Base-by-base conservation (phyloP, 768 basidiomycete species). In the Epithele typhae region DNA sequence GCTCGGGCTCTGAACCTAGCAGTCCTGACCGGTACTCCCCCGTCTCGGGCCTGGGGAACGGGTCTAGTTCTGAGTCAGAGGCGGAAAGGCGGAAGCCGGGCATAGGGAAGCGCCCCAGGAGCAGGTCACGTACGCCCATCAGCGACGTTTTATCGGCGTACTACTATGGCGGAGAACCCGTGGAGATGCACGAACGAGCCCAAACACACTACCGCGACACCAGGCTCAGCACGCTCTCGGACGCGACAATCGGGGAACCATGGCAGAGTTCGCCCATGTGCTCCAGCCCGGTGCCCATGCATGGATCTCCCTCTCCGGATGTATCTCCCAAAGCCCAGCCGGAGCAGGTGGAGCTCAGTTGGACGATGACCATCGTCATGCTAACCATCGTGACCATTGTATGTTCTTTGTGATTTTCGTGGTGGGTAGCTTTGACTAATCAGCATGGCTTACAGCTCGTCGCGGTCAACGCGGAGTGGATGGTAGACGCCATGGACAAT, bases 401-500 rank as follows among this genome's bases (percentile, higher is more conserved):
- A 56, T 59, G 79, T 68, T 12, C 15, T 21, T 33, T 18, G n/a
- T 34, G 11, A 17, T 15, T 18, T 4, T 1, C 1, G 18, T 22
- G 19, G 18, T 15, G 23, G 21, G n/a, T n/a, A n/a, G n/a, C n/a
- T 19, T 37, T 42, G 12, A 46, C 51, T 33, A 21, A 25, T 25
- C 18, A 11, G 21, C 11, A 30, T 37, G 6, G 7, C 6, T 25
- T 35, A 15, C 33, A 78, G 74, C 54, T 81, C 5, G 80, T 77
- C 19, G 73, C 80, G 10, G 61, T 86, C 47, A 82, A 75, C 5
- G 83, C 84, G 9, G 84, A 85, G 56, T 80, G 74, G 65, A 71
- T 97, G 14, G 92, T 97, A 7, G 82, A 79, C 59, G 82, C 87
- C 7, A 90, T 96, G 79, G 79, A 92, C 60, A 82, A 80, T 32